phyloP scores from a whole-genome alignment of 352 stramenopile genomes.

The Phytophthora citricola region DNA sequence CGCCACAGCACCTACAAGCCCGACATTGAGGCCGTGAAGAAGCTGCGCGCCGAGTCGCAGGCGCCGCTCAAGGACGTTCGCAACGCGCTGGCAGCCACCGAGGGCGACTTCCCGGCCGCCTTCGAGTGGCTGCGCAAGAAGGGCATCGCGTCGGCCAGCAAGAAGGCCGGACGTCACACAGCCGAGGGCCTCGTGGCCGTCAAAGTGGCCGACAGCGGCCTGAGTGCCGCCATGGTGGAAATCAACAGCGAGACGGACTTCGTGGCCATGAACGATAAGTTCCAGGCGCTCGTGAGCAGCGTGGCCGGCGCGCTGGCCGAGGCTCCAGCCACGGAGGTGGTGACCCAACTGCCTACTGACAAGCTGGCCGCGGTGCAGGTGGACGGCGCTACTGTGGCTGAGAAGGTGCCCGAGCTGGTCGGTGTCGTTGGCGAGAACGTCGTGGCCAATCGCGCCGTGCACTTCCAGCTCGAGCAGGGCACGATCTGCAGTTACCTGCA shows the following conservation, averaged over 20 bases:
- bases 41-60: constrained; percentile 86
- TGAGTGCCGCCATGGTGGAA: constrained; percentile 85
- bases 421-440: constrained; percentile 91
- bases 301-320: constrained; percentile 56
- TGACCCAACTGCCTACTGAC: constrained; percentile 49
- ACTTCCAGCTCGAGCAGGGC: constrained; percentile 69
- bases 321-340: constrained; percentile 16
- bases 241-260: constrained; percentile 97
- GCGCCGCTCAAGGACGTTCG: constrained; percentile 91
- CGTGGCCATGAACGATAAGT: constrained; percentile 93
- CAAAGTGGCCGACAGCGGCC: constrained; percentile 45
- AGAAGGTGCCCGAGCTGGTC: constrained; percentile 81
- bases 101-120: constrained; percentile 82
- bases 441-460: constrained; percentile 73
- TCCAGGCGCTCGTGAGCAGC: constrained; percentile 77
- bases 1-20: constrained; percentile 82
- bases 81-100: constrained; percentile 81
- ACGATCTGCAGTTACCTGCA: constrained; percentile 90
- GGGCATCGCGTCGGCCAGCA: constrained; percentile 80
- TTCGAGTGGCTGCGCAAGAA: constrained; percentile 93
- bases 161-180: constrained; percentile 79
- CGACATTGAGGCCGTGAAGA: constrained; percentile 88
- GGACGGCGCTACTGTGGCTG: constrained; percentile 64
- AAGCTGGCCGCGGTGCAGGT: constrained; percentile 54
- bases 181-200: constrained; percentile 80